phyloP scores from a whole-genome alignment of 192 early-diverging fungal genomes.

The Entophlyctis luteolus region DNA sequence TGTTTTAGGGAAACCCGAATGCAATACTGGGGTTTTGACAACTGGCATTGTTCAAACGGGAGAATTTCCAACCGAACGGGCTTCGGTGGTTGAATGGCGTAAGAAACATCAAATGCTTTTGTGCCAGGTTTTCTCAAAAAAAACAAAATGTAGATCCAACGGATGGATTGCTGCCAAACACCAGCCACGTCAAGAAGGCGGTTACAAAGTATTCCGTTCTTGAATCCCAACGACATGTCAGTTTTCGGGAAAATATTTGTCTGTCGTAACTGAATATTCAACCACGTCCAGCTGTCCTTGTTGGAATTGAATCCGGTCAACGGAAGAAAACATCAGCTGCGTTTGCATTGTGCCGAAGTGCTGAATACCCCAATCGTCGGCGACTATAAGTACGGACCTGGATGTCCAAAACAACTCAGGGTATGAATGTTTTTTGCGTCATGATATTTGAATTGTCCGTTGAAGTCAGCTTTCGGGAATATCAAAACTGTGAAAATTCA shows the following conservation, averaged over 20 bases:
- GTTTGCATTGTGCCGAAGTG: slow-evolving; percentile 39
- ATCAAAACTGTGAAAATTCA: slow-evolving; percentile 40
- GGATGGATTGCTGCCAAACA: neutral
- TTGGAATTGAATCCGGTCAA: slow-evolving; percentile 39
- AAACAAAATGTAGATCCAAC: slow-evolving; percentile 12
- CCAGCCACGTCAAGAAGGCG: slow-evolving; percentile 27
- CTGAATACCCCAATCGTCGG: slow-evolving; percentile 38
- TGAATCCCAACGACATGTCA: slow-evolving; percentile 16
- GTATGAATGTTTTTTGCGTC: neutral
- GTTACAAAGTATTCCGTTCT: slow-evolving; percentile 25
- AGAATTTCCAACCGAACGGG: slow-evolving; percentile 24
- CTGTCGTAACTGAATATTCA: neutral
- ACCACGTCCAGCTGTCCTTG: slow-evolving; percentile 13
- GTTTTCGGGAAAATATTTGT: neutral
- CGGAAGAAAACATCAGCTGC: slow-evolving; percentile 49
- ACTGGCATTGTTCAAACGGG: slow-evolving; percentile 37
- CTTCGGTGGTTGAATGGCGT: slow-evolving; percentile 39
- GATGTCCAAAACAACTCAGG: slow-evolving; percentile 33
- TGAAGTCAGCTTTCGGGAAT: slow-evolving; percentile 24
- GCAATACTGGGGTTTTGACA: slow-evolving; percentile 10
- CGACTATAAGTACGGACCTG: slow-evolving; percentile 45
- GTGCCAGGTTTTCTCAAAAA: neutral
- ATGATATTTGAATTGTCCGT: neutral
- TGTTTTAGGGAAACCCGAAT: neutral
- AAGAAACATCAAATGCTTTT: neutral